A percentile compares a stretch with the other conserved stretches of the same genome.
These are phyloP conservation scores for Fragaria vesca DNA, from an alignment of 306 rosid genomes.

Conservation along the genomic window DNA sequence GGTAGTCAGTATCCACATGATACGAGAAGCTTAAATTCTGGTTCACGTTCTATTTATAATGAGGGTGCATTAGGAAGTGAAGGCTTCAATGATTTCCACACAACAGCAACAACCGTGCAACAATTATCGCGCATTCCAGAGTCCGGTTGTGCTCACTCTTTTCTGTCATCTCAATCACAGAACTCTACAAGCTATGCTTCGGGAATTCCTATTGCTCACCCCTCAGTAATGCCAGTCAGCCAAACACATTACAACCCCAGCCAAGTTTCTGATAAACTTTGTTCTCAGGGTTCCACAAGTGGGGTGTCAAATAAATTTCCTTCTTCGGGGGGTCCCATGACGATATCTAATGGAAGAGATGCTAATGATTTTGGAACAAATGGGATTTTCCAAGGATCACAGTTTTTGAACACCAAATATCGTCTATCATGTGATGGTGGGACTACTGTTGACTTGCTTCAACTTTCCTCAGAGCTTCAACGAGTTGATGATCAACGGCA, in stretches of 20 bases:
- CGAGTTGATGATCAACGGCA: constrained; percentile 75
- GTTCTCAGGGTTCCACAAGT: constrained; percentile 54
- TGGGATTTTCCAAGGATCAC: constrained; percentile 56
- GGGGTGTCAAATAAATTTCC: constrained; percentile 44
- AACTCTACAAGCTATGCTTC: constrained; percentile 60
- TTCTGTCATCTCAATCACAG: constrained; percentile 93
- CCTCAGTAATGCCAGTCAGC: constrained; percentile 51
- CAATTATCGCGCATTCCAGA: constrained; percentile 56
- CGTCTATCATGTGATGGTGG: constrained; percentile 47
- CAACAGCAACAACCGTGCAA: constrained; percentile 47
- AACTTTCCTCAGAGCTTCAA: constrained; percentile 82
- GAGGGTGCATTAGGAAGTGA: constrained; percentile 49
- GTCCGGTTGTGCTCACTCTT: constrained; percentile 95
- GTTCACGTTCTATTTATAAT: constrained; percentile 40
- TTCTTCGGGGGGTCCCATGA: constrained; percentile 39
- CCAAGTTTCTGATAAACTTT: constrained; percentile 49
- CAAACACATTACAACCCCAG: constrained; percentile 48
- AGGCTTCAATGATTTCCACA: constrained; percentile 51
- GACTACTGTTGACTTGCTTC: constrained; percentile 75
- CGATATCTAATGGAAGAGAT: constrained; percentile 44
- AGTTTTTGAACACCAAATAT: constrained; percentile 40
- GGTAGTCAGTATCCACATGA: constrained; percentile 39
- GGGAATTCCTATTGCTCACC: constrained; percentile 54
- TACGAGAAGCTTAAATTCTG: constrained; percentile 25
- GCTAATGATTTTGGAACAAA: constrained; percentile 51